Conservation (phyloP, 805 yeast genomes). For the Cyberlindnera xylosilytica region DNA sequence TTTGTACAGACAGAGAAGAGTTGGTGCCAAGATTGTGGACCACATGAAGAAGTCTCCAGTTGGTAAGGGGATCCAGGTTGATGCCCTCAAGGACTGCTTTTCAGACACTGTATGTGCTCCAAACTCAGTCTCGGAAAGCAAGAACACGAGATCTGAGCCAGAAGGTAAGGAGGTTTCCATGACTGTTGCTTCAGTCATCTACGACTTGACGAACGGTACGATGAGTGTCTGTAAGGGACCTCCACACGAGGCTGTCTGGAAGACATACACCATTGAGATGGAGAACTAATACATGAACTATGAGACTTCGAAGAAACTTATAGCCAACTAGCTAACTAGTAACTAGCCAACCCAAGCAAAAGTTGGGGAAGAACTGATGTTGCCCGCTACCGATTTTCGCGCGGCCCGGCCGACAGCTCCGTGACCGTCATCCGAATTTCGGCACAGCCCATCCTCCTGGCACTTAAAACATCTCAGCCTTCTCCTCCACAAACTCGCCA, state of each 20-base stretch:
- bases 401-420: background rate
- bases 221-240: constrained; percentile 19
- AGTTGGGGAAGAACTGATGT: no score
- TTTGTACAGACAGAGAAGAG: constrained; percentile 16
- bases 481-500: background rate
- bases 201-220: constrained; percentile 15
- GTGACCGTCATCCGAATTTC: background rate
- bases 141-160: constrained; percentile 17
- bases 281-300: background rate
- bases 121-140: constrained; percentile 13
- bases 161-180: constrained; percentile 10
- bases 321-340: no score
- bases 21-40: constrained; percentile 12
- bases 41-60: constrained; percentile 8
- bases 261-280: constrained; percentile 18
- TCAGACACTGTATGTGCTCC: constrained; percentile 14
- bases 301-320: no score
- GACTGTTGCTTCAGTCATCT: constrained; percentile 17
- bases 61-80: constrained; percentile 13
- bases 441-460: background rate
- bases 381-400: background rate
- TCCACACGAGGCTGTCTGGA: constrained; percentile 46
- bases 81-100: constrained; percentile 8
- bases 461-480: background rate
- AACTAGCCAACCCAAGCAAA: no score